Evolutionary conservation across 2,329 filamentous ascomycete genomes (phyloP).

Genomic region (Pochonia chlamydosporia): DNA sequence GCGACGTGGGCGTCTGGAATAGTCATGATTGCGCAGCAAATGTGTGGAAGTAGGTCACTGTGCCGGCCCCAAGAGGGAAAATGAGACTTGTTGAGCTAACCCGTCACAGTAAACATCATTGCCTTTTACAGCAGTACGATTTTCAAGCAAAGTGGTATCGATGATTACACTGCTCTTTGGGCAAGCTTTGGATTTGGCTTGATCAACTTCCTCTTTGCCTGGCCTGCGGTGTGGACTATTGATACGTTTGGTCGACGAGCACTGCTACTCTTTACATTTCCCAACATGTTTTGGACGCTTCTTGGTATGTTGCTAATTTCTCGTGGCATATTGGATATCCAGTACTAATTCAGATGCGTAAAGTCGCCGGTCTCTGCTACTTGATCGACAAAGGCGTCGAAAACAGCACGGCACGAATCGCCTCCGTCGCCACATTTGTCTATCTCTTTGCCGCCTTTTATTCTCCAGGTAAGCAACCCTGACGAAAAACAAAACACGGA

Average conservation of each 20-base stretch:
- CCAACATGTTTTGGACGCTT: slow-evolving; percentile 25
- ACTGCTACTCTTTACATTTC: slow-evolving; percentile 26
- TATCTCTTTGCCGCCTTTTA: slow-evolving; percentile 32
- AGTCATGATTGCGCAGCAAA: slow-evolving; percentile 62
- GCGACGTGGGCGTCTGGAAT: slow-evolving; percentile 62
- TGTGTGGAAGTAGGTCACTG: slow-evolving; percentile 41
- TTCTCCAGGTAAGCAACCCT: slow-evolving; percentile 16
- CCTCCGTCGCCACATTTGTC: slow-evolving; percentile 27
- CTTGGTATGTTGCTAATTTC: slow-evolving; percentile 6
- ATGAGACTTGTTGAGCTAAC: too few relatives aligned
- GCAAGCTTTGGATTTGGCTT: slow-evolving; percentile 27
- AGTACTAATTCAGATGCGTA: too few relatives aligned
- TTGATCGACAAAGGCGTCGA: slow-evolving; percentile 14
- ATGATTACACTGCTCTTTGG: slow-evolving; percentile 21
- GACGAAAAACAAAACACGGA: not conserved
- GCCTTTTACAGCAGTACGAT: slow-evolving; percentile 18
- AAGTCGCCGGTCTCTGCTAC: slow-evolving; percentile 22
- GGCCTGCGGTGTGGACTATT: slow-evolving; percentile 28
- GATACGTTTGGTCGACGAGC: slow-evolving; percentile 16
- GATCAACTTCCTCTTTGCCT: slow-evolving; percentile 19
- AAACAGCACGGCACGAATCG: slow-evolving; percentile 17
- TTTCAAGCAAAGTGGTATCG: slow-evolving; percentile 30
- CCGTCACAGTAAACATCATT: slow-evolving; percentile 47
- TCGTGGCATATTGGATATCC: too few relatives aligned
- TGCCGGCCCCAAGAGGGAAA: too few relatives aligned